Conservation (phyloP, 208 protist genomes). For the Naegleria fowleri region DNA sequence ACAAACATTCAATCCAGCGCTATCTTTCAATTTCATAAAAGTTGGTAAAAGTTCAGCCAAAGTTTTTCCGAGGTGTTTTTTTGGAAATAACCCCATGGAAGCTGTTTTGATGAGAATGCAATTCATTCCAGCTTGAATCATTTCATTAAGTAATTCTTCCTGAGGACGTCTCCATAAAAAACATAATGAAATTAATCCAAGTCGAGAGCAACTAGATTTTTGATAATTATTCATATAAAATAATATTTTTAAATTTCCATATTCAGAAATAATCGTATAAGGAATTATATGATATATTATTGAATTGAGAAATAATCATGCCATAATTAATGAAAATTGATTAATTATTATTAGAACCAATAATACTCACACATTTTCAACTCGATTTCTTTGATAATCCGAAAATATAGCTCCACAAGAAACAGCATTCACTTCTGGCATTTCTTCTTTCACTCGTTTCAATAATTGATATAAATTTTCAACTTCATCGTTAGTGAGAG, state of each 20-base stretch:
- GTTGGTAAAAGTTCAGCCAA: not conserved
- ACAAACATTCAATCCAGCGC: slow-evolving; percentile 77
- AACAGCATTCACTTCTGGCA: slow-evolving; percentile 71
- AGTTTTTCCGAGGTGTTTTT: slow-evolving; percentile 1
- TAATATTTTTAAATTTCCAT: slow-evolving; percentile 4
- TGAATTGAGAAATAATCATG: no score
- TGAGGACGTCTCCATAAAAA: slow-evolving; percentile 92
- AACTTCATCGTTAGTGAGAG: slow-evolving; percentile 87
- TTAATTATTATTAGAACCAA: no score
- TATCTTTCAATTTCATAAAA: slow-evolving; percentile 16
- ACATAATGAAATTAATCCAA: slow-evolving; percentile 81
- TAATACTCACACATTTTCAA: slow-evolving; percentile 83
- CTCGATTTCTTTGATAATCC: slow-evolving; percentile 93
- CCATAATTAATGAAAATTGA: no score
- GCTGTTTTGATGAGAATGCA: slow-evolving; percentile 87
- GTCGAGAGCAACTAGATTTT: slow-evolving; percentile 58
- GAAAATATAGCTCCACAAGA: slow-evolving; percentile 95
- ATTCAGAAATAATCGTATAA: no score
- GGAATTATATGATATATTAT: no score
- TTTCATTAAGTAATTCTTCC: slow-evolving; percentile 83
- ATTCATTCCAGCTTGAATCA: slow-evolving; percentile 61
- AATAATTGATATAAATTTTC: slow-evolving; percentile 90
- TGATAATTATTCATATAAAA: slow-evolving; percentile 24
- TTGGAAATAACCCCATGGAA: slow-evolving; percentile 36
- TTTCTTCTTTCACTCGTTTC: slow-evolving; percentile 66